These are phyloP conservation scores for Diaporthe nobilis DNA, from an alignment of 2,329 filamentous ascomycete genomes.

Conservation along the genomic window DNA sequence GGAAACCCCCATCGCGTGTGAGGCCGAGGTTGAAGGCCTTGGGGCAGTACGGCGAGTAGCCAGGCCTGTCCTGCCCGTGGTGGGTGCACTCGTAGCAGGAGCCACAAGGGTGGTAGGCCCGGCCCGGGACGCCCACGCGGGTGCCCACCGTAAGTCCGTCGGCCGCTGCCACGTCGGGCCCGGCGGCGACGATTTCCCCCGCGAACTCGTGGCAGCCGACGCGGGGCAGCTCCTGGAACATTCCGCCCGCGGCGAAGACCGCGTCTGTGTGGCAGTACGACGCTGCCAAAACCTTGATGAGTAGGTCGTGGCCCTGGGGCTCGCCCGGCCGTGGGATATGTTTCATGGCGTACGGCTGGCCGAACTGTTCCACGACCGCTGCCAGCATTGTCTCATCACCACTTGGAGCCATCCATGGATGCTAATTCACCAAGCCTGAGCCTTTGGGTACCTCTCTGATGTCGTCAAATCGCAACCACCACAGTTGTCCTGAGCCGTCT, in stretches of 20 bases:
- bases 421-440: not conserved
- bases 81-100: conserved; percentile 11
- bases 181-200: not conserved
- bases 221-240: conserved; percentile 10
- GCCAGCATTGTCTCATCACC: not conserved
- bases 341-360: not conserved
- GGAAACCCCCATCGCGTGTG: not conserved
- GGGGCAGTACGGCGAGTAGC: conserved; percentile 4
- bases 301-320: not conserved
- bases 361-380: not conserved
- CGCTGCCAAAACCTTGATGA: conserved; percentile 10
- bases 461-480: not conserved
- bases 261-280: conserved; percentile 14
- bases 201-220: conserved; percentile 20
- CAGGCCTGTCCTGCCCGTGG: not conserved
- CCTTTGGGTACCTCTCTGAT: not conserved
- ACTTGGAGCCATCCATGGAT: not conserved
- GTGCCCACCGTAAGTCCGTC: not conserved
- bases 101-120: conserved; percentile 15
- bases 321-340: not conserved
- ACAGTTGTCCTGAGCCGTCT: not conserved
- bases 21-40: conserved; percentile 8
- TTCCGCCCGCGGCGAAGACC: not conserved
- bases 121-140: not conserved
- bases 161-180: not conserved